Evolutionary conservation across 495 filamentous ascomycete genomes (phyloP).

Genomic region (Chaetomium fimeti): DNA sequence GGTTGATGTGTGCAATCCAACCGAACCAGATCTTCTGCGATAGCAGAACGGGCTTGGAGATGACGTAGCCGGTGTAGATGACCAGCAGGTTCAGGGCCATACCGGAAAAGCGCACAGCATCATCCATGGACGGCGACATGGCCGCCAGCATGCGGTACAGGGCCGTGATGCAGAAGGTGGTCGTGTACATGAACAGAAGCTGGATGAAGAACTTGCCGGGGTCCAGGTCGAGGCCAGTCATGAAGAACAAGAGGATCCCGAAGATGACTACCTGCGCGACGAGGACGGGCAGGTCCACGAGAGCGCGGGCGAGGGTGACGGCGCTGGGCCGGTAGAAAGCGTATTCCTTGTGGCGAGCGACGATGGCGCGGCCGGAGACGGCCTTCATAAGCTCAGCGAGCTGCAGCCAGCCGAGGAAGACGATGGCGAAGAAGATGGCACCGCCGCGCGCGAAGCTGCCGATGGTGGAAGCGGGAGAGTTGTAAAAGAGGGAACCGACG

Average conservation of each 20-base stretch:
- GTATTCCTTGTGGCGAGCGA: slow-evolving; percentile 81
- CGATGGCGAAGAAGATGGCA: slow-evolving; percentile 65
- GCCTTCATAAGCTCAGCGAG: slow-evolving; percentile 71
- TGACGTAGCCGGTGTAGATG: slow-evolving; percentile 76
- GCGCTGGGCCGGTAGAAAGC: slow-evolving; percentile 82
- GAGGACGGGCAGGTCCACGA: slow-evolving; percentile 72
- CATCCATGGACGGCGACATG: slow-evolving; percentile 60
- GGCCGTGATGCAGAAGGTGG: slow-evolving; percentile 59
- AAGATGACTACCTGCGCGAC: slow-evolving; percentile 70
- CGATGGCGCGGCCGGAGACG: slow-evolving; percentile 67
- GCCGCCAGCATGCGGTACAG: slow-evolving; percentile 76
- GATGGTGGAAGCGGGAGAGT: slow-evolving; percentile 57
- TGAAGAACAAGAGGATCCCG: slow-evolving; percentile 75
- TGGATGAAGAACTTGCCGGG: slow-evolving; percentile 84
- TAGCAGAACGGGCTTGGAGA: slow-evolving; percentile 65
- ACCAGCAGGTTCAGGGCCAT: slow-evolving; percentile 70
- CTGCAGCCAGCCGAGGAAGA: slow-evolving; percentile 80
- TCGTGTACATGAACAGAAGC: slow-evolving; percentile 56
- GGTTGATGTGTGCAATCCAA: slow-evolving; percentile 77
- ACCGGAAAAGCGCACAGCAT: slow-evolving; percentile 47
- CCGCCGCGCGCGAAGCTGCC: slow-evolving; percentile 58
- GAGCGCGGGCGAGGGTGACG: slow-evolving; percentile 71
- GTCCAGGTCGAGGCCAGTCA: slow-evolving; percentile 63
- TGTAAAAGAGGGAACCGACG: slow-evolving; percentile 73
- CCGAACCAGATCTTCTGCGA: slow-evolving; percentile 62